A percentile compares a stretch with the other conserved stretches of the same genome.
These are phyloP conservation scores for Trichoderma virens DNA, from an alignment of 495 filamentous ascomycete genomes.

Conservation along the genomic window DNA sequence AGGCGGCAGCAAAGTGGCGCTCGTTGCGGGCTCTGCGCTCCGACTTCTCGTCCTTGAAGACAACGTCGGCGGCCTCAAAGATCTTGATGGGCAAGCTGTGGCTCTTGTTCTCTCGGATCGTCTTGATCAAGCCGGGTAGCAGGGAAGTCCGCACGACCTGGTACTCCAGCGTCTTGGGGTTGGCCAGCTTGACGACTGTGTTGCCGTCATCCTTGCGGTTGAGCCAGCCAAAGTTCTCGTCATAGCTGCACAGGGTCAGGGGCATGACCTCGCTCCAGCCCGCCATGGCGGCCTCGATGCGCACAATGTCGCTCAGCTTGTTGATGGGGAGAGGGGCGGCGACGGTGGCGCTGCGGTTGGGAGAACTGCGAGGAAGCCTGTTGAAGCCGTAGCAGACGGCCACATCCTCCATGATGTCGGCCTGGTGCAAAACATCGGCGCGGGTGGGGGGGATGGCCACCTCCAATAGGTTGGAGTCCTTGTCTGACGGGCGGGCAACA, in stretches of 20 bases:
- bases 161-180: conserved; percentile 94
- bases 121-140: conserved; percentile 88
- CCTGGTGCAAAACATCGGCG: conserved; percentile 91
- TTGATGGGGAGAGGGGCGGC: conserved; percentile 85
- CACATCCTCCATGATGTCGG: conserved; percentile 98
- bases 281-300: conserved; percentile 83
- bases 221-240: conserved; percentile 96
- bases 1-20: conserved; percentile 89
- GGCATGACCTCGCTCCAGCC: conserved; percentile 97
- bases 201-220: conserved; percentile 85
- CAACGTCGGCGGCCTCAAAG: conserved; percentile 88
- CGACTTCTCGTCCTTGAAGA: conserved; percentile 67
- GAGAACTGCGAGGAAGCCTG: conserved; percentile 74
- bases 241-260: conserved; percentile 92
- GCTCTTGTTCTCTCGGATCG: conserved; percentile 87
- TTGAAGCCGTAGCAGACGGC: conserved; percentile 97
- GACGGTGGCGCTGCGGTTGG: conserved; percentile 73
- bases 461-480: conserved; percentile 59
- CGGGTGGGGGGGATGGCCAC: conserved; percentile 80
- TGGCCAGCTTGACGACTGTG: conserved; percentile 80
- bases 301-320: conserved; percentile 88
- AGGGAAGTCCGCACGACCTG: conserved; percentile 90
- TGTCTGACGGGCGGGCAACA: conserved; percentile 59
- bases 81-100: conserved; percentile 85
- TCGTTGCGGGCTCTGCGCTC: conserved; percentile 89